Conservation (phyloP, 208 protist genomes). For the Leptomonas pyrrhocoris region DNA sequence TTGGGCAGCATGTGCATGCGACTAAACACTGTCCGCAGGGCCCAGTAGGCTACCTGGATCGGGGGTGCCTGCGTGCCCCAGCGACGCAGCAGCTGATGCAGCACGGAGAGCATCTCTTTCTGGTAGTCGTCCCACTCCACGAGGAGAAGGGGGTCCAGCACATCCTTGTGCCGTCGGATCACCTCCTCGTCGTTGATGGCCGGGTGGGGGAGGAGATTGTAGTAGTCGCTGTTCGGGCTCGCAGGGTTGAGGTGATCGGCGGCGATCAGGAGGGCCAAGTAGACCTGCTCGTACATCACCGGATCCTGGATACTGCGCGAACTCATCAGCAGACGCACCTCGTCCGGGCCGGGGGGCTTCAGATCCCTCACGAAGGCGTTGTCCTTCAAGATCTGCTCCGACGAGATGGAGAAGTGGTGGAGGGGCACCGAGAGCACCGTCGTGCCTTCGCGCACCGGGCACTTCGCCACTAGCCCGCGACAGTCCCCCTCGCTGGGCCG, state of each 20-base stretch:
- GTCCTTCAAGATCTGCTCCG: conserved; percentile 42
- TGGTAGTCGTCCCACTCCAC: conserved; percentile 89
- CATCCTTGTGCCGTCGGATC: conserved; percentile 71
- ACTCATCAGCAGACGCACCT: conserved; percentile 53
- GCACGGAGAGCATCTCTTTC: conserved; percentile 62
- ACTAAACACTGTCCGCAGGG: conserved; percentile 67
- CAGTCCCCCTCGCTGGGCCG: conserved; percentile 36
- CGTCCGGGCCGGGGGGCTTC: conserved; percentile 54
- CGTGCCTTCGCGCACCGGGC: conserved; percentile 53
- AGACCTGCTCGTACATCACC: conserved; percentile 73
- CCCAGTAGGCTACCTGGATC: conserved; percentile 81
- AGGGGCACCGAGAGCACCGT: conserved; percentile 72
- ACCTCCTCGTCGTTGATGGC: conserved; percentile 67
- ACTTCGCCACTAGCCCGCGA: conserved; percentile 59
- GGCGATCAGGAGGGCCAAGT: conserved; percentile 71
- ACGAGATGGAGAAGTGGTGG: conserved; percentile 39
- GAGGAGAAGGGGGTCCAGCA: conserved; percentile 63
- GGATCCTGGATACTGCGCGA: conserved; percentile 67
- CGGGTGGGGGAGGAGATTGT: conserved; percentile 70
- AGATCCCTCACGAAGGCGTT: conserved; percentile 31
- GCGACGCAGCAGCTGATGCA: conserved; percentile 48
- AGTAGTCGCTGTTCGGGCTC: conserved; percentile 56
- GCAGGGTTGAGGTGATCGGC: conserved; percentile 55
- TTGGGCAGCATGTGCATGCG: conserved; percentile 80
- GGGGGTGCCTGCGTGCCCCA: conserved; percentile 59